Conservation (phyloP, 306 rosid genomes). For the Vigna angularis region DNA sequence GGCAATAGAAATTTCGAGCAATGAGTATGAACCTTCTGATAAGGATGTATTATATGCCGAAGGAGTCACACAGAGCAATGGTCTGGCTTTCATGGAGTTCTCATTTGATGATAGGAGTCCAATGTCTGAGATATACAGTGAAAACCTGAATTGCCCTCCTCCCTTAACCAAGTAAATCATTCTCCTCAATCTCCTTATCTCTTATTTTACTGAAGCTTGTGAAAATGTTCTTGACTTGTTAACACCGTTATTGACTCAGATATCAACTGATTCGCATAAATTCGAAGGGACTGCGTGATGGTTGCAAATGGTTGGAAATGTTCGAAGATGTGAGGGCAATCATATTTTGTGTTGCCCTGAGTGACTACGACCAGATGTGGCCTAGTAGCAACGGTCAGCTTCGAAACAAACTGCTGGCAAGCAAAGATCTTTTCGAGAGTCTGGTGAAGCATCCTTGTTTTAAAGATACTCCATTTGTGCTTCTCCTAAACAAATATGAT, state of each 20-base stretch:
- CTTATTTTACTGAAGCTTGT: slow-evolving; percentile 38
- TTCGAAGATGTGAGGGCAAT: slow-evolving; percentile 85
- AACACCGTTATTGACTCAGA: slow-evolving; percentile 52
- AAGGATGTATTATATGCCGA: slow-evolving; percentile 82
- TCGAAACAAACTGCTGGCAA: slow-evolving; percentile 72
- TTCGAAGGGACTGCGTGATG: slow-evolving; percentile 80
- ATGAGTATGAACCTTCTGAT: slow-evolving; percentile 89
- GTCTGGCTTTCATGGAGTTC: slow-evolving; percentile 83
- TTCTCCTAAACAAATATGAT: slow-evolving; percentile 80
- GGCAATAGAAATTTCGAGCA: slow-evolving; percentile 93
- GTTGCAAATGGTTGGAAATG: slow-evolving; percentile 94
- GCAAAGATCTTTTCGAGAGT: slow-evolving; percentile 81
- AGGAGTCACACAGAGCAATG: slow-evolving; percentile 92
- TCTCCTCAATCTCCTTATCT: slow-evolving; percentile 41
- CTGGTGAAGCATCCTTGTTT: slow-evolving; percentile 82
- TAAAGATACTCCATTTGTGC: slow-evolving; percentile 74
- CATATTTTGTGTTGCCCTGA: slow-evolving; percentile 80
- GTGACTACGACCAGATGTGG: slow-evolving; percentile 85
- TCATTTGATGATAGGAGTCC: slow-evolving; percentile 88
- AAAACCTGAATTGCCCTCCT: slow-evolving; percentile 64
- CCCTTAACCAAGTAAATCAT: slow-evolving; percentile 70
- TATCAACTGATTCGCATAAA: slow-evolving; percentile 80
- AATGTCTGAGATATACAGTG: slow-evolving; percentile 78
- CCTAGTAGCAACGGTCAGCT: slow-evolving; percentile 52
- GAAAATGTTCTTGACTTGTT: slow-evolving; percentile 36